These are phyloP conservation scores for Butyriboletus loyo DNA, from an alignment of 768 basidiomycete genomes.

Conservation along the genomic window DNA sequence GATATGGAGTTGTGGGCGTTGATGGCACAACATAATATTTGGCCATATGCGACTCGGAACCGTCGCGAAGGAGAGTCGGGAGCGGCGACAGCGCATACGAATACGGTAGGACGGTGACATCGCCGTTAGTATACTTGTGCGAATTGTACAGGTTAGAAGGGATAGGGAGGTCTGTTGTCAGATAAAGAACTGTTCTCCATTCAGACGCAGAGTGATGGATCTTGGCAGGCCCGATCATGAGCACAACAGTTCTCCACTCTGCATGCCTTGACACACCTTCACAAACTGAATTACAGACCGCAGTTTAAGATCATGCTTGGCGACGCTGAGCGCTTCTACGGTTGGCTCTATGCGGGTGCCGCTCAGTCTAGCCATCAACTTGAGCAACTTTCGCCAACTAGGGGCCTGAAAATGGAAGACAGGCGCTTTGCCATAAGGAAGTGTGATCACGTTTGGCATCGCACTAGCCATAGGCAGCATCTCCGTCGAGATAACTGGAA, in stretches of 20 bases:
- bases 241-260: background rate
- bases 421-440: constrained; percentile 66
- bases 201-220: constrained; percentile 54
- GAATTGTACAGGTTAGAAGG: constrained; percentile 45
- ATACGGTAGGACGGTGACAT: constrained; percentile 67
- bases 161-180: constrained; percentile 68
- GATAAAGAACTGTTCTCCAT: constrained; percentile 77
- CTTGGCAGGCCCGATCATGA: constrained; percentile 33
- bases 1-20: constrained; percentile 56
- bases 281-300: constrained; percentile 79
- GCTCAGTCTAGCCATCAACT: constrained; percentile 70
- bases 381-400: constrained; percentile 71
- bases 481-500: constrained; percentile 51
- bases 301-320: constrained; percentile 55
- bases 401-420: constrained; percentile 72
- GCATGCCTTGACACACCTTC: constrained; percentile 45
- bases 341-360: constrained; percentile 70
- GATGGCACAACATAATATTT: constrained; percentile 72
- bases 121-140: constrained; percentile 50
- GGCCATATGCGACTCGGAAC: constrained; percentile 57
- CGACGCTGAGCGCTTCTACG: constrained; percentile 58
- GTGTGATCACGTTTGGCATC: constrained; percentile 71
- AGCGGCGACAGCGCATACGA: constrained; percentile 61
- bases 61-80: constrained; percentile 62
- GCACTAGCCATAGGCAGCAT: constrained; percentile 46